Percentiles rank a stretch among this genome's conserved stretches.
Evolutionary conservation across 2,329 filamentous ascomycete species (phyloP).

Genomic region (Neonectria punicea): DNA sequence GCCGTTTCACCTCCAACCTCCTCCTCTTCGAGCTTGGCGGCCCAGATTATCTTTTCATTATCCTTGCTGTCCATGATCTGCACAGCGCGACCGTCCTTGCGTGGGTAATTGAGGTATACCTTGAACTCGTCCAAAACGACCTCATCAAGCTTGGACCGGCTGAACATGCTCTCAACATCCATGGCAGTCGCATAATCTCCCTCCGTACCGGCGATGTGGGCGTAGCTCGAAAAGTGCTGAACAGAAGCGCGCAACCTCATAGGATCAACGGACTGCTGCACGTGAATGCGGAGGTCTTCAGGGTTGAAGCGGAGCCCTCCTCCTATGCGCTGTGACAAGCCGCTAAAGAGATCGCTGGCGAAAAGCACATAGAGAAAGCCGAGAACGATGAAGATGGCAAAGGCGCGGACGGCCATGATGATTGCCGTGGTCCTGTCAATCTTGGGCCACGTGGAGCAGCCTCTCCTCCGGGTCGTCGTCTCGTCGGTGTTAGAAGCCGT

Average conservation of each 20-base stretch:
- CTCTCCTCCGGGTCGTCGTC: slow-evolving; percentile 38
- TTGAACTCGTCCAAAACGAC: slow-evolving; percentile 82
- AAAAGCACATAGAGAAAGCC: slow-evolving; percentile 86
- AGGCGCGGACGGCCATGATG: slow-evolving; percentile 76
- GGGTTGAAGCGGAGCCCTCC: slow-evolving; percentile 81
- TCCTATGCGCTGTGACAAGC: slow-evolving; percentile 69
- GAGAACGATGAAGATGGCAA: slow-evolving; percentile 80
- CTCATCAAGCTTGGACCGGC: slow-evolving; percentile 76
- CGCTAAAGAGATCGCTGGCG: slow-evolving; percentile 82
- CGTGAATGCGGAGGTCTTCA: slow-evolving; percentile 80
- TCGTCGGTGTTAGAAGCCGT: slow-evolving; percentile 42
- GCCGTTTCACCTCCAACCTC: slow-evolving; percentile 69
- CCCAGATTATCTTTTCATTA: slow-evolving; percentile 70
- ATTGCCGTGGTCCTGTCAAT: slow-evolving; percentile 57
- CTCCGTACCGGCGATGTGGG: slow-evolving; percentile 93
- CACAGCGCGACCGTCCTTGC: slow-evolving; percentile 78
- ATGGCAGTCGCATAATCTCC: slow-evolving; percentile 88
- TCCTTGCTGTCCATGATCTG: slow-evolving; percentile 79
- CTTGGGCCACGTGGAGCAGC: slow-evolving; percentile 47
- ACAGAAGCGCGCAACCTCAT: slow-evolving; percentile 77
- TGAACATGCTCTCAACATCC: slow-evolving; percentile 84
- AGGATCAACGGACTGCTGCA: slow-evolving; percentile 78
- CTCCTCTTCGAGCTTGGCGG: slow-evolving; percentile 85
- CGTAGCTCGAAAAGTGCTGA: slow-evolving; percentile 81
- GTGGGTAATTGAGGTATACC: slow-evolving; percentile 94